phyloP scores from a whole-genome alignment of 1,284 basidiomycete species.

The Tylopilus sp. region DNA sequence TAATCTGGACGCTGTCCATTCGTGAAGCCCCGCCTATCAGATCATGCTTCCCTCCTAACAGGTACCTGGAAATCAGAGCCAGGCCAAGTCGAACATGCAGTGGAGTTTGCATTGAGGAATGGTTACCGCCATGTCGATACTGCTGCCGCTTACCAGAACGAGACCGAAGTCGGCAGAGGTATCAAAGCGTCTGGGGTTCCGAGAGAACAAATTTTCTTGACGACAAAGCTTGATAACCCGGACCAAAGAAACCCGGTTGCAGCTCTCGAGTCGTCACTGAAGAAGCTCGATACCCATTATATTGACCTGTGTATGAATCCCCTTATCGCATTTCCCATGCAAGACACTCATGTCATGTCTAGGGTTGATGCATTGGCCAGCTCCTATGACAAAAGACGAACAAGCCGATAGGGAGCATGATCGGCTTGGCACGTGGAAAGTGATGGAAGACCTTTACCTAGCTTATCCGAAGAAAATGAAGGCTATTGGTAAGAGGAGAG shows the following conservation, averaged over 20 bases:
- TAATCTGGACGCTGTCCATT: constrained; percentile 23
- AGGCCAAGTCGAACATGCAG: constrained; percentile 62
- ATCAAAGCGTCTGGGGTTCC: constrained; percentile 72
- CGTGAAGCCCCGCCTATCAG: not conserved
- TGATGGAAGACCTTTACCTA: constrained; percentile 70
- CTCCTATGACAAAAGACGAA: constrained; percentile 53
- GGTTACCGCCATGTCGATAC: constrained; percentile 81
- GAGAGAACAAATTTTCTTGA: constrained; percentile 69
- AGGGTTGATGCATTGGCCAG: constrained; percentile 83
- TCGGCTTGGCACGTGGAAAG: constrained; percentile 78
- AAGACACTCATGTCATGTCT: not conserved
- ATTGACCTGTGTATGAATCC: constrained; percentile 69
- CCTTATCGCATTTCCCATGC: constrained; percentile 5
- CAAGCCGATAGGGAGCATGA: constrained; percentile 54
- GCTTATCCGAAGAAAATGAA: constrained; percentile 65
- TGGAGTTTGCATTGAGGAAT: constrained; percentile 67
- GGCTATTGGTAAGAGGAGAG: constrained; percentile 56
- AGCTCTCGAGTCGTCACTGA: constrained; percentile 71
- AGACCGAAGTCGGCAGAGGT: constrained; percentile 74
- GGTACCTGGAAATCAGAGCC: constrained; percentile 80
- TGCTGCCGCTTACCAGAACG: constrained; percentile 51
- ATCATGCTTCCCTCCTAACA: constrained; percentile 23
- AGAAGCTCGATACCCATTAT: constrained; percentile 70
- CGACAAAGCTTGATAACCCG: constrained; percentile 75
- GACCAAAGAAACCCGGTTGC: constrained; percentile 62